Evolutionary conservation across 2,329 filamentous ascomycete species (phyloP).

Genomic region (Chaetomium sp.): DNA sequence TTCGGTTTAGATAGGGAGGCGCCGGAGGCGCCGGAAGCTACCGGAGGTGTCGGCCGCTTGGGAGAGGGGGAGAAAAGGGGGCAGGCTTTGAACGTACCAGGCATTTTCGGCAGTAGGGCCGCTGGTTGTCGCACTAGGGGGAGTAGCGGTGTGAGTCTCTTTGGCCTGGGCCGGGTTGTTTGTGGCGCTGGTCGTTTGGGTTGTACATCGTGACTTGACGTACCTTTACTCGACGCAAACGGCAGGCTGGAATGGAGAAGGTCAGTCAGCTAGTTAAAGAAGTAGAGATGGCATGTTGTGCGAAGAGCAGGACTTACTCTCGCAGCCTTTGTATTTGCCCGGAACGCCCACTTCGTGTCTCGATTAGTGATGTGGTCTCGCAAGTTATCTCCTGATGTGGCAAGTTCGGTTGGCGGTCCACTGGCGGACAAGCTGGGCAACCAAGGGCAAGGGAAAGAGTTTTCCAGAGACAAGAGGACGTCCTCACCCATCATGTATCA

Average conservation of each 20-base stretch:
- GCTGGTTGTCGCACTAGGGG: constrained; percentile 47
- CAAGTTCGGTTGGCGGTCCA: background rate
- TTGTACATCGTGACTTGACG: constrained; percentile 26
- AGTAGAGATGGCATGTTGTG: background rate
- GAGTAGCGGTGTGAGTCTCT: background rate
- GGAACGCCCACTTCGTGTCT: constrained; percentile 56
- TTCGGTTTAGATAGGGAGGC: no score
- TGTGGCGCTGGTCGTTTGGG: background rate
- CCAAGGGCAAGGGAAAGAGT: background rate
- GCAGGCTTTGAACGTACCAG: background rate
- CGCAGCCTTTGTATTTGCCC: constrained; percentile 66
- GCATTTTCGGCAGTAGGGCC: constrained; percentile 11
- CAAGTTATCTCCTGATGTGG: constrained; percentile 6
- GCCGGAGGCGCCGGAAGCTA: background rate
- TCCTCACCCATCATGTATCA: constrained; percentile 13
- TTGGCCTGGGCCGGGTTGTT: background rate
- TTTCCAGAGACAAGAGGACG: no score
- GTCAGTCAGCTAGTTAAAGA: background rate
- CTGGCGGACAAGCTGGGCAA: background rate
- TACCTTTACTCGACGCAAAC: constrained; percentile 61
- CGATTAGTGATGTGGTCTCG: constrained; percentile 18
- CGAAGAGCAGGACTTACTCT: constrained; percentile 37
- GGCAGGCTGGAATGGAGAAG: constrained; percentile 48
- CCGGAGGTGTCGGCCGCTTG: background rate
- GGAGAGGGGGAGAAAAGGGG: background rate